Base-by-base conservation (phyloP, 495 filamentous ascomycete species). In the Parathielavia hyrcaniae region DNA sequence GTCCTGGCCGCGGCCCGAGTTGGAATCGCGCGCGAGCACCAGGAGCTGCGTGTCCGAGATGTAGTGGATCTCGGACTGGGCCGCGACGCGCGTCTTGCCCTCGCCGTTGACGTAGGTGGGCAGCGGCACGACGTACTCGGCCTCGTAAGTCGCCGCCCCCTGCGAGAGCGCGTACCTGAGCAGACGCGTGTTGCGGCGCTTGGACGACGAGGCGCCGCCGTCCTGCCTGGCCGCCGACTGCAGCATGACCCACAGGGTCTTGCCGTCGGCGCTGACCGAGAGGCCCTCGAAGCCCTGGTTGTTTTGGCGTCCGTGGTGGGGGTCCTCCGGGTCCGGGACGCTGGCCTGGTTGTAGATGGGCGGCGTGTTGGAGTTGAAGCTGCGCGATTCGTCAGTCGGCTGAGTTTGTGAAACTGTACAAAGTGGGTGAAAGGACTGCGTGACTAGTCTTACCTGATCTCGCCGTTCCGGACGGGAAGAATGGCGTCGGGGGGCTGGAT, bases 231-330 rank as follows among this genome's bases (percentile, higher is more conserved):
- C 71, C 0, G 86, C 84, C 1, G 81, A 82, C 67, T 91, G 88
- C 39, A 90, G 70, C 61, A 93, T 74, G 2, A 81, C 77, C 65
- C 81, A 91, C 12, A 91, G 73, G 2, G 73, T 79, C 48, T 81
- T 83, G 34, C 87, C 86, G 58, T 88, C 84, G 0, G 78, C 67
- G 12, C 78, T 81, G 16, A 81, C 69, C 1, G 86, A 86, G 47
- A 93, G 70, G 1, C 84, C 88, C 67, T 93, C 88, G 59, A 91
- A 83, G 45, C 73, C 71, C 62, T 90, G 85, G 70, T 91, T 91
- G 67, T 91, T 89, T 58, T 79, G 73, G 32, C 88, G 79, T 7
- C 89, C 88, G 6, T 79, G 79, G 7, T 76, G 71, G 1, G 86
- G 82, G 59, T 89, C 75, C 6, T 69, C 71, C 55, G 61, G 83